phyloP scores from a whole-genome alignment of 1,284 basidiomycete species.

The Uromyces viciae-fabae region DNA sequence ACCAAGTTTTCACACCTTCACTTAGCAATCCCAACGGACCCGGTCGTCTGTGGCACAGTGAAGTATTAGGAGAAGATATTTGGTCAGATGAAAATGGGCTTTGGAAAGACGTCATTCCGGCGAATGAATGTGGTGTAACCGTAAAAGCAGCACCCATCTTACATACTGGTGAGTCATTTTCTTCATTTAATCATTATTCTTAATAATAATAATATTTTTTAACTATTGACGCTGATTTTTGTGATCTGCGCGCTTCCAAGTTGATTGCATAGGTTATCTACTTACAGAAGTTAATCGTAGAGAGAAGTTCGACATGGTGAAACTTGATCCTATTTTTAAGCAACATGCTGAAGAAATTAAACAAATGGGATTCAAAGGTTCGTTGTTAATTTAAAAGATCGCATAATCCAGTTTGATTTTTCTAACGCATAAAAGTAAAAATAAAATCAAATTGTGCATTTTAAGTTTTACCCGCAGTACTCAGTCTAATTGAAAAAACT shows the following conservation, averaged over 20 bases:
- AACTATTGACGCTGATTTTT: too few species aligned
- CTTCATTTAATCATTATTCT: background rate
- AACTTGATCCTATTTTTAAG: slow-evolving; percentile 55
- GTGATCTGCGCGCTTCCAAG: slow-evolving; percentile 57
- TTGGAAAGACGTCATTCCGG: slow-evolving; percentile 64
- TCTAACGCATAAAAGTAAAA: too few species aligned
- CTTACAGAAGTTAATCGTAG: slow-evolving; percentile 64
- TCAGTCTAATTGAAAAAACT: slow-evolving; percentile 65
- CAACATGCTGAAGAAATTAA: slow-evolving; percentile 58
- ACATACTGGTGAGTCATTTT: slow-evolving; percentile 66
- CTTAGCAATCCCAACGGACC: slow-evolving; percentile 58
- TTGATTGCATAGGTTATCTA: slow-evolving; percentile 76
- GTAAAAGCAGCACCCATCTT: slow-evolving; percentile 74
- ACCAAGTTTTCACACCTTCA: slow-evolving; percentile 56
- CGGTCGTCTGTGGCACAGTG: slow-evolving; percentile 64
- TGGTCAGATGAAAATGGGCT: slow-evolving; percentile 64
- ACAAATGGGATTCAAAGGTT: slow-evolving; percentile 45
- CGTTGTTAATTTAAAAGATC: background rate
- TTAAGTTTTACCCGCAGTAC: slow-evolving; percentile 60
- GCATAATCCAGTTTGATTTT: background rate
- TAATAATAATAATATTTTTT: too few species aligned
- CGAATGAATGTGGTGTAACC: slow-evolving; percentile 59
- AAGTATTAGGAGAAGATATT: slow-evolving; percentile 67
- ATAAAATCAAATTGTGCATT: too few species aligned
- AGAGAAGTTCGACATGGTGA: slow-evolving; percentile 54